Conservation (phyloP, 148 eudicot species). For the Arbutus unedo region DNA sequence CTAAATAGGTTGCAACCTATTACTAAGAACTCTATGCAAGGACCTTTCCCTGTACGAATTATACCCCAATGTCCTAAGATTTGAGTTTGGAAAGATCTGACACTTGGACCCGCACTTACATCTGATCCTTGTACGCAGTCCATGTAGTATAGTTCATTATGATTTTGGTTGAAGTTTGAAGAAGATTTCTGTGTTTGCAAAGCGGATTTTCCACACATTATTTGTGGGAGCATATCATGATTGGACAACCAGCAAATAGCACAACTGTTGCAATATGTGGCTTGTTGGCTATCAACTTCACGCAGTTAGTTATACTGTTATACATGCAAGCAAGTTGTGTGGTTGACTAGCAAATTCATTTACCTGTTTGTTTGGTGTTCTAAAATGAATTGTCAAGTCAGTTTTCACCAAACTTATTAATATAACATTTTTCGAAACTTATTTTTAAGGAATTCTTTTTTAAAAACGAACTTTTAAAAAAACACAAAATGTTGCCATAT, state of each 20-base stretch:
- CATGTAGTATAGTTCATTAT: no score
- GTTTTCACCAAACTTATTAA: no score
- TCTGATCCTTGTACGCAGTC: no score
- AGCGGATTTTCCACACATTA: not conserved
- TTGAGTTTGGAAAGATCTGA: not conserved
- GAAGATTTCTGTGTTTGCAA: not conserved
- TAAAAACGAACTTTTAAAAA: no score
- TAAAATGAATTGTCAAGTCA: no score
- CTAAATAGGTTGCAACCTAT: not conserved
- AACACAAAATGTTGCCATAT: no score
- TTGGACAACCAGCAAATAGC: not conserved
- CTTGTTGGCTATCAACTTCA: not conserved
- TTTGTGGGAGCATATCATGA: not conserved
- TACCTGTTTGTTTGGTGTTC: no score
- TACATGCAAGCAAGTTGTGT: not conserved
- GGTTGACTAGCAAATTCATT: not conserved
- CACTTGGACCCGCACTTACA: no score
- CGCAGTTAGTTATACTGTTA: not conserved
- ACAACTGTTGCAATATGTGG: not conserved
- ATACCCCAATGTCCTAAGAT: no score
- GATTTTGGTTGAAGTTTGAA: not conserved
- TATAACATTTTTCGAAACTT: no score
- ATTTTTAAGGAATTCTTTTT: no score
- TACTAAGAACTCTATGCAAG: not conserved
- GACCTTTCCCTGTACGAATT: constrained; percentile 9